These are phyloP conservation scores for Flaveria trinervia DNA, from an alignment of 129 eudicot species.

Conservation along the genomic window DNA sequence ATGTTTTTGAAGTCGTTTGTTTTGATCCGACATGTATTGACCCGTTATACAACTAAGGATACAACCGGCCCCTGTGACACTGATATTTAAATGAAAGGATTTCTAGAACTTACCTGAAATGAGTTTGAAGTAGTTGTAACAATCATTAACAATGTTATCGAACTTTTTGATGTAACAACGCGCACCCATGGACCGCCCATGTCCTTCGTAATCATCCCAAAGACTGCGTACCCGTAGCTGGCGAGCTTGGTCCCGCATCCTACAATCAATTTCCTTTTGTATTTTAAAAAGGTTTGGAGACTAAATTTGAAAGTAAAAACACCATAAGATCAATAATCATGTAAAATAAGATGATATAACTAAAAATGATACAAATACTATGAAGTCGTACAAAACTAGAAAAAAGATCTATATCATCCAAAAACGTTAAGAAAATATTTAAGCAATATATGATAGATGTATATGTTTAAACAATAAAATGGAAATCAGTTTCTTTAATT, in stretches of 20 bases:
- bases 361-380: neutral
- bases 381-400: neutral
- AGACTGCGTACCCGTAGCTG: conserved; percentile 69
- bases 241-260: conserved; percentile 85
- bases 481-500: neutral
- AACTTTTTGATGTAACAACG: conserved; percentile 96
- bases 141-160: conserved; percentile 72
- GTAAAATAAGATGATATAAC: neutral
- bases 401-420: neutral
- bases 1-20: too few relatives aligned
- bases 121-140: conserved; percentile 65
- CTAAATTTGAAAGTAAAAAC: neutral
- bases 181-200: conserved; percentile 89
- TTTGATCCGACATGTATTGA: neutral
- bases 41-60: neutral
- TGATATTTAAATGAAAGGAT: neutral
- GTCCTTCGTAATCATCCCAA: conserved; percentile 96
- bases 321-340: neutral
- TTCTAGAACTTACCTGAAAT: conserved; percentile 44
- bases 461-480: neutral
- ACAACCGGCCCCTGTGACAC: neutral
- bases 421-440: neutral
- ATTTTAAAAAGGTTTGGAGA: neutral
- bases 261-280: conserved; percentile 4
- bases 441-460: too few relatives aligned